Base-by-base conservation (phyloP, 768 basidiomycete genomes). In the Termitomyces sp. region DNA sequence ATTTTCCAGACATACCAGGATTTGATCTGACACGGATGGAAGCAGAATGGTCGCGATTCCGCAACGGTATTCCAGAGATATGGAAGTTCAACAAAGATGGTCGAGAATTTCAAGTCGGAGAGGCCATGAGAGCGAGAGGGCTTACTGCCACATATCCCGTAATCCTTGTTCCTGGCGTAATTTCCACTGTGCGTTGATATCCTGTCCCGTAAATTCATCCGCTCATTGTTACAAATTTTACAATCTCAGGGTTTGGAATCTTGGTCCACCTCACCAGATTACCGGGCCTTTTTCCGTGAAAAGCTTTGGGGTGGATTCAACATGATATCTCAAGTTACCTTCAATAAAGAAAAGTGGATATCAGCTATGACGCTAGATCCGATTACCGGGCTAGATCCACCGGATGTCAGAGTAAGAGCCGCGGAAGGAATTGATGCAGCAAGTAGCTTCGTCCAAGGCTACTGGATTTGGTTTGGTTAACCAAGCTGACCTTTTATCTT, bases 391-490 rank as follows among this genome's bases (percentile, higher is more conserved):
- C 78, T 99, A 6, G 96, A 99, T 66, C 90, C 92, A 3, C 82
- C 85, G 0, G 87, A 84, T 16, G 85, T 83, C 46, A 97, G 93
- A 69, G 85, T 98, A 57, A 80, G 96, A 36, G 92, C 95, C 13
- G 93, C 92, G 0, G 92, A 97, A 70, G 95, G 95, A 0, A 84
- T 96, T 22, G 90, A 92, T 66, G 93, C 93, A 0, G 94, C 93
- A 2, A 90, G 88, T 61, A 87, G 79, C 63, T 88, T 92, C 63
- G 84, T 94, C 56, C 85, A 87, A 67, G 94, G 95, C 1, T 99
- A 94, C 68, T 98, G 94, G 95, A 85, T 96, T 54, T 96, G 94
- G 92, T 87, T 65, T 54, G 74, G 60, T 30, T 53, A n/a, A 30
- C 13, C 33, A 47, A 38, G 10, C 9, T 47, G 8, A 53, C 9